These are phyloP conservation scores for Phytophthora fragariae DNA, from an alignment of 352 stramenopile genomes.

Conservation along the genomic window DNA sequence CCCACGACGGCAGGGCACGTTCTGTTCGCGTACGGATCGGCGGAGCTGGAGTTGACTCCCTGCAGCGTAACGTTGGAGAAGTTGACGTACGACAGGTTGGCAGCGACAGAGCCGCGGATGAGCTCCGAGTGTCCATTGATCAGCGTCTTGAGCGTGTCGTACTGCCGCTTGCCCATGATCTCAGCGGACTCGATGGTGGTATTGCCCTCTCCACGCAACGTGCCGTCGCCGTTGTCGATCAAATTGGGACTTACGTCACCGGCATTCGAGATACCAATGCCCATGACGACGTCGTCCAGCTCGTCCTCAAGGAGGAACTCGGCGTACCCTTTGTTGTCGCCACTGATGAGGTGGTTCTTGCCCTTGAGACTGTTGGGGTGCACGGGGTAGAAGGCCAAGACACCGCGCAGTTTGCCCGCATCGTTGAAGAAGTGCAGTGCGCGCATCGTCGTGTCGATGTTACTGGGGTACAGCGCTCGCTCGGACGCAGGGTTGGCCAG, in stretches of 20 bases:
- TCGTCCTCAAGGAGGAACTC: slow-evolving; percentile 56
- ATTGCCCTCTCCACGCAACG: slow-evolving; percentile 45
- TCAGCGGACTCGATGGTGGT: slow-evolving; percentile 49
- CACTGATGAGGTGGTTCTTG: slow-evolving; percentile 18
- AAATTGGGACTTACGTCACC: slow-evolving; percentile 58
- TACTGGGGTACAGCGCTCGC: neutral
- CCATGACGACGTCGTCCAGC: slow-evolving; percentile 37
- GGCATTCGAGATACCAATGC: slow-evolving; percentile 57
- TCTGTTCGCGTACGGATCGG: slow-evolving; percentile 36
- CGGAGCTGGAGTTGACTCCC: slow-evolving; percentile 13
- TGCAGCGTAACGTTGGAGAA: slow-evolving; percentile 51
- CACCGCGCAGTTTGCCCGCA: neutral
- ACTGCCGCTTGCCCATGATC: slow-evolving; percentile 56
- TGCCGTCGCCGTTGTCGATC: slow-evolving; percentile 57
- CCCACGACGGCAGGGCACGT: slow-evolving; percentile 54
- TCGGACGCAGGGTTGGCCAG: slow-evolving; percentile 2
- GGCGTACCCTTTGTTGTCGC: slow-evolving; percentile 83
- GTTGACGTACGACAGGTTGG: slow-evolving; percentile 52
- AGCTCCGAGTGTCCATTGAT: slow-evolving; percentile 32
- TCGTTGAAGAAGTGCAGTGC: neutral
- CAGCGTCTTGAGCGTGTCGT: slow-evolving; percentile 40
- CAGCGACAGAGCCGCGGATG: slow-evolving; percentile 32
- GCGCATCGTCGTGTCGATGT: slow-evolving; percentile 7
- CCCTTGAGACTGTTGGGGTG: neutral
- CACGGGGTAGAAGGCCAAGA: neutral